phyloP scores from a whole-genome alignment of 108 stramenopile species.

The Fistulifera solaris region DNA sequence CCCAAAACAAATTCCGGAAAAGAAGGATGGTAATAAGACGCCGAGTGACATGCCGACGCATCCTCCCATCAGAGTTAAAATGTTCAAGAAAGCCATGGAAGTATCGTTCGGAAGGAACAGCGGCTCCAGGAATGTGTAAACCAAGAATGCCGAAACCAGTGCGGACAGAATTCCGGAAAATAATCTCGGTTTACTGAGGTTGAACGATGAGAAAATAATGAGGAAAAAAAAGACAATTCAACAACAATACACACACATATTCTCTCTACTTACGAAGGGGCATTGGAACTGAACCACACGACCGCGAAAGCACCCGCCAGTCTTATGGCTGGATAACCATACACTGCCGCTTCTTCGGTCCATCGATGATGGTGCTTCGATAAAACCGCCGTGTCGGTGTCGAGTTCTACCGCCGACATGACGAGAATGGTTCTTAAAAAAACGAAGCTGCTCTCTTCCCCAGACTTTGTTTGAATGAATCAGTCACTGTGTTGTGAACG shows the following conservation, averaged over 20 bases:
- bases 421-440: too few relatives aligned
- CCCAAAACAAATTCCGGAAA: conserved; percentile 55
- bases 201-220: neutral
- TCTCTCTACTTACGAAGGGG: neutral
- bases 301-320: neutral
- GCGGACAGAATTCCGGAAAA: conserved; percentile 42
- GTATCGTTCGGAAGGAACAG: conserved; percentile 44
- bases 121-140: conserved; percentile 41
- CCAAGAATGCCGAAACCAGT: conserved; percentile 23
- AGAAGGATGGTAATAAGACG: conserved; percentile 40
- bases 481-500: too few relatives aligned
- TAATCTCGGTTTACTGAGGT: conserved; percentile 13
- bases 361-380: neutral
- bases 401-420: too few relatives aligned
- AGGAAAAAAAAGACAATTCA: too few relatives aligned
- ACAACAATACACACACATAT: too few relatives aligned
- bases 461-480: too few relatives aligned
- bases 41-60: conserved; percentile 60
- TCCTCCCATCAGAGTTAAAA: conserved; percentile 37
- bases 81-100: conserved; percentile 38
- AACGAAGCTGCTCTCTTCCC: too few relatives aligned
- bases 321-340: neutral
- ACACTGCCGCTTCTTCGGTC: neutral
- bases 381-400: too few relatives aligned
- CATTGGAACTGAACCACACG: neutral